A percentile compares a stretch with the other conserved stretches of the same genome.
Conservation (phyloP, 805 yeast genomes). For the Grigorovia jiainica region DNA sequence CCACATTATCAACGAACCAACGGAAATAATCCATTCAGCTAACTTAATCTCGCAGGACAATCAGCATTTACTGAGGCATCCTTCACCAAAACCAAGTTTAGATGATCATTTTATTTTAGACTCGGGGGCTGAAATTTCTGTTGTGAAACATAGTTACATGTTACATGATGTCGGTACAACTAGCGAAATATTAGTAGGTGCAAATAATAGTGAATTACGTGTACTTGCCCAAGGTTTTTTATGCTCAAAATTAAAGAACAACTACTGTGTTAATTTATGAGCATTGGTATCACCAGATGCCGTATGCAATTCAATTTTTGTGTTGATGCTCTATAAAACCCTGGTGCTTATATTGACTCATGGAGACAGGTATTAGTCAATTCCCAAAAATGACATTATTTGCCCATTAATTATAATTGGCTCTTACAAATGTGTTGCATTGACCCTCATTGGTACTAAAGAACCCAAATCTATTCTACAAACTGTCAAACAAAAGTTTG, state of each 20-base stretch:
- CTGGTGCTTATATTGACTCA: too few species aligned
- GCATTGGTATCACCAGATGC: not conserved
- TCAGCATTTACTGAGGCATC: not conserved
- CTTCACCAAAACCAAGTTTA: not conserved
- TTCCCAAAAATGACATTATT: too few species aligned
- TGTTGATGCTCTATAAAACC: too few species aligned
- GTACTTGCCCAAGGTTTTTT: not conserved
- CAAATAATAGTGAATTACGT: not conserved
- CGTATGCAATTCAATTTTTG: not conserved
- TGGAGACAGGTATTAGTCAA: too few species aligned
- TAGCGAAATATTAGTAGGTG: not conserved
- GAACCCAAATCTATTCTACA: too few species aligned
- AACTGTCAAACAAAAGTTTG: too few species aligned
- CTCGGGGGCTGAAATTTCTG: not conserved
- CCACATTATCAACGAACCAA: too few species aligned
- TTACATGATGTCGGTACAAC: not conserved
- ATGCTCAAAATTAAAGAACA: not conserved
- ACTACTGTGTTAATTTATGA: not conserved
- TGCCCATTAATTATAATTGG: too few species aligned
- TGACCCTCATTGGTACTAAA: too few species aligned
- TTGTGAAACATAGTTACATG: not conserved
- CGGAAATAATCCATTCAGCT: not conserved
- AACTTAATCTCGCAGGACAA: not conserved
- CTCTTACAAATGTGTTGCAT: too few species aligned
- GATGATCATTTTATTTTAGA: not conserved